Evolutionary conservation across 31 red algal species (phyloP).

Genomic region (Bonnemaisonia californica): DNA sequence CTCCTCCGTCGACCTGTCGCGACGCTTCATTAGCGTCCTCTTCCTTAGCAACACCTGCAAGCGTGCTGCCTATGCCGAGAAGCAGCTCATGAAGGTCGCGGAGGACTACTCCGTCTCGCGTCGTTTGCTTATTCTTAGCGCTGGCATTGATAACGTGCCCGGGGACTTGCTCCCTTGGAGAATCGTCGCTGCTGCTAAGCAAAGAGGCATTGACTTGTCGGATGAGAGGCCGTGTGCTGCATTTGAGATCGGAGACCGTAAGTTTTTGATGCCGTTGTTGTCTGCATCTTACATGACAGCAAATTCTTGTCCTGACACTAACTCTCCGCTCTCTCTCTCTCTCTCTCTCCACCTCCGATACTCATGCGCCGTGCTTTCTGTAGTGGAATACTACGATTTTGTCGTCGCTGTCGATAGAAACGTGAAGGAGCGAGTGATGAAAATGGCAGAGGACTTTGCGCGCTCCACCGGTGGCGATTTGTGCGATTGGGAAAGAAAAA

Average conservation of each 20-base stretch:
- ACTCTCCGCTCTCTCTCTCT: too few relatives aligned
- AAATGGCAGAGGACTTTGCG: slow-evolving; percentile 43
- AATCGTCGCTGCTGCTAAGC: slow-evolving; percentile 34
- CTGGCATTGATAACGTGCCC: slow-evolving; percentile 46
- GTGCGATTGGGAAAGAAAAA: slow-evolving; percentile 70
- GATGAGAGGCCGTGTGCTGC: slow-evolving; percentile 67
- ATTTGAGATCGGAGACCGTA: slow-evolving; percentile 64
- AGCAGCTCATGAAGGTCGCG: slow-evolving; percentile 28
- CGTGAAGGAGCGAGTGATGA: slow-evolving; percentile 42
- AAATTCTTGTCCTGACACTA: too few relatives aligned
- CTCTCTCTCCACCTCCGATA: too few relatives aligned
- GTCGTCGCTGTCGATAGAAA: slow-evolving; percentile 54
- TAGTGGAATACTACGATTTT: slow-evolving; percentile 70
- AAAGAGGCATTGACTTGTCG: slow-evolving; percentile 54
- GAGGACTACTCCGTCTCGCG: slow-evolving; percentile 55
- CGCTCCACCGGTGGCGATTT: slow-evolving; percentile 50
- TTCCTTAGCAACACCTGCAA: slow-evolving; percentile 57
- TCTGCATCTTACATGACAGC: too few relatives aligned
- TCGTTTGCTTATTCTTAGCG: slow-evolving; percentile 57
- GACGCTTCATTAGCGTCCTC: slow-evolving; percentile 49
- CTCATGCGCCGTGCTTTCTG: not conserved
- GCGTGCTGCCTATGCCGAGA: slow-evolving; percentile 55
- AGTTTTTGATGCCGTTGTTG: too few relatives aligned
- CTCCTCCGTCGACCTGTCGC: slow-evolving; percentile 47
- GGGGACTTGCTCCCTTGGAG: slow-evolving; percentile 55